Percentiles rank a stretch among this genome's conserved stretches.
These are phyloP conservation scores for Hypsizygus marmoreus DNA, from an alignment of 768 basidiomycete species.

Conservation along the genomic window DNA sequence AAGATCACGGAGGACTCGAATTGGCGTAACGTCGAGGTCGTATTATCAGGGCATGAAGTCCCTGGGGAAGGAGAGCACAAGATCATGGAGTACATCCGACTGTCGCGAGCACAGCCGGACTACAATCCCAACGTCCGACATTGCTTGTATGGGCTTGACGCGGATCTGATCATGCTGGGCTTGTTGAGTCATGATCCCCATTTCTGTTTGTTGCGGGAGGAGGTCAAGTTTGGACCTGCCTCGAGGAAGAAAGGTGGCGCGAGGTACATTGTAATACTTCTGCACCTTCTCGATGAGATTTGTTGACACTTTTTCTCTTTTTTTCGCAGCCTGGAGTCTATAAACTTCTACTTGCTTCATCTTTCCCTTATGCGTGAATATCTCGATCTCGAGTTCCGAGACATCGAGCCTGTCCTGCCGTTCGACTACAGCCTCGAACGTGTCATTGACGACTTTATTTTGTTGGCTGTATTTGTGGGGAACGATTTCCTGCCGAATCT, in stretches of 20 bases:
- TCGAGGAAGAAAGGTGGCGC: constrained; percentile 70
- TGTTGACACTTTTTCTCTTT: background rate
- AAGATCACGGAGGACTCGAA: constrained; percentile 96
- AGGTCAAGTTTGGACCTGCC: constrained; percentile 94
- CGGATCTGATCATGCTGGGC: constrained; percentile 98
- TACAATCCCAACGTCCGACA: constrained; percentile 97
- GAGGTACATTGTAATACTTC: constrained; percentile 28
- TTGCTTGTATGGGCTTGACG: constrained; percentile 97
- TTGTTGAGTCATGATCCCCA: constrained; percentile 97
- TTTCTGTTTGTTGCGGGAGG: constrained; percentile 95
- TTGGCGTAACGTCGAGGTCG: constrained; percentile 90
- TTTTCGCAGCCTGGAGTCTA: constrained; percentile 57
- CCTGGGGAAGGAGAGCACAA: constrained; percentile 99
- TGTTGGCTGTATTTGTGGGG: constrained; percentile 95
- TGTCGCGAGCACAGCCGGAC: constrained; percentile 91
- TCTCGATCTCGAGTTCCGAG: constrained; percentile 90
- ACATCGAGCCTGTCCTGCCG: constrained; percentile 62
- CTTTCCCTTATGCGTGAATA: constrained; percentile 96
- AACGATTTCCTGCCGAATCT: constrained; percentile 98
- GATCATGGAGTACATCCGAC: constrained; percentile 98
- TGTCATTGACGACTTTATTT: constrained; percentile 96
- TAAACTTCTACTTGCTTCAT: constrained; percentile 94
- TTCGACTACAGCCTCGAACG: constrained; percentile 91
- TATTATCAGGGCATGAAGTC: constrained; percentile 96
- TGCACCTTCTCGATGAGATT: constrained; percentile 21